Conservation (phyloP, 352 stramenopile genomes). For the Pythium rhizo-oryzae region DNA sequence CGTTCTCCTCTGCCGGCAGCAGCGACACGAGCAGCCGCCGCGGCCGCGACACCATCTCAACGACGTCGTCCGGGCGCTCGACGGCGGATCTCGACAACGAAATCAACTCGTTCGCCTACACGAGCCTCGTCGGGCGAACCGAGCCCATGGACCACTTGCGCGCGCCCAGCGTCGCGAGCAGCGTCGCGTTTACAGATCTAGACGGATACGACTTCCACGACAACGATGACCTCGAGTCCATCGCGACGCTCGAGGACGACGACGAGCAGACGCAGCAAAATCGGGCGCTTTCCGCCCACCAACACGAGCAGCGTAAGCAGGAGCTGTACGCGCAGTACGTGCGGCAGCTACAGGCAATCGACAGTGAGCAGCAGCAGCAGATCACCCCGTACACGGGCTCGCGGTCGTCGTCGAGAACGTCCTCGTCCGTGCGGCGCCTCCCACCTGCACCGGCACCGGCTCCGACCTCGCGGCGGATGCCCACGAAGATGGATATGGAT, state of each 20-base stretch:
- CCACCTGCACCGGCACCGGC: background rate
- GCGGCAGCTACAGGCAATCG: background rate
- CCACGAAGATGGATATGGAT: background rate
- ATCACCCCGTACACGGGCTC: background rate
- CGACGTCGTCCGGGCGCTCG: slow-evolving; percentile 10
- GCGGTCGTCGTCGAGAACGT: background rate
- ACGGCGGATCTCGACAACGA: slow-evolving; percentile 3
- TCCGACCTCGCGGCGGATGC: background rate
- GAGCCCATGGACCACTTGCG: background rate
- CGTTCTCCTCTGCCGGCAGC: slow-evolving; percentile 8
- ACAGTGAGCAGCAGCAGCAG: background rate
- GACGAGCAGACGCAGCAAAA: background rate
- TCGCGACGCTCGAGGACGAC: background rate
- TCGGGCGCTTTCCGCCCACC: background rate
- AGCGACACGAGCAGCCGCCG: slow-evolving; percentile 13
- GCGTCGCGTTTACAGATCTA: slow-evolving; percentile 3
- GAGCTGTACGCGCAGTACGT: slow-evolving; percentile 15
- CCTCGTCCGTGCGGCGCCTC: no score
- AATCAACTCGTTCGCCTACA: slow-evolving; percentile 10
- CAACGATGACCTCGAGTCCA: slow-evolving; percentile 13
- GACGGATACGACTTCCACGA: slow-evolving; percentile 10
- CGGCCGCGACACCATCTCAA: background rate
- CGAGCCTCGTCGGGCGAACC: background rate
- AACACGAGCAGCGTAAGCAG: background rate
- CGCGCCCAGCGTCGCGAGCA: slow-evolving; percentile 1